Evolutionary conservation across 495 filamentous ascomycete genomes (phyloP), one percentile per base, ranked within the genome.

Genomic region (Xylaria telfairii): DNA sequence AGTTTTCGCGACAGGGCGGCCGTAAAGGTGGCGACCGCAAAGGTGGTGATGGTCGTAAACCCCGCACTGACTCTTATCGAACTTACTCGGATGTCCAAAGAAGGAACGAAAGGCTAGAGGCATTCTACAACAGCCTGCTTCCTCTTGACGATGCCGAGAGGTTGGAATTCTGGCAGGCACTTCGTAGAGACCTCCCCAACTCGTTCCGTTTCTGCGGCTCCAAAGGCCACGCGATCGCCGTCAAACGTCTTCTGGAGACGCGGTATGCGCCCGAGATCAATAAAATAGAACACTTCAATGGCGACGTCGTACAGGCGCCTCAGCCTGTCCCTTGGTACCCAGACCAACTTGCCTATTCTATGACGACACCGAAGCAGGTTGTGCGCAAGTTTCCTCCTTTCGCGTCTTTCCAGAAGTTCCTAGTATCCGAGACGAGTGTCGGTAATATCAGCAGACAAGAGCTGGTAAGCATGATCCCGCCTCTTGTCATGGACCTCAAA

Each of bases 381-480:
- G 85, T 98, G 73, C 90, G 96, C 66, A 93, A 92, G 71, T 96
- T 96, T 79, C 87, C 92, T 7, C 96, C 96, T 2, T 99, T 99
- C 78, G 89, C 93, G 56, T 91, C 91, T 19, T 98, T 99, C 81
- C 96, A 99, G 81, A 96, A 96, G 78, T 99, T 97, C 85, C 84
- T 99, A n/a, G 96, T 99, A 28, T 95, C 94, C 32, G 96, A 99
- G 84, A 97, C 96, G 13, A 93, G 92, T 56, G 93, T 97, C 63
- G 96, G 96, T 76, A 99, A 98, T 77, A 98, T 99, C 77, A 96
- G 91, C 80, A 88, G 96, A 74, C 96, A 99, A 81, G 96, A 99
- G 83, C 89, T 95, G 26, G 96, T 99, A 71, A 96, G 93, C 85
- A 99, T 99, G 96, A 97, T 99, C 72, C 96, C 96, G 30, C 96